Conservation (phyloP, 2,329 filamentous ascomycete genomes). For the Penicillium capsulatum region DNA sequence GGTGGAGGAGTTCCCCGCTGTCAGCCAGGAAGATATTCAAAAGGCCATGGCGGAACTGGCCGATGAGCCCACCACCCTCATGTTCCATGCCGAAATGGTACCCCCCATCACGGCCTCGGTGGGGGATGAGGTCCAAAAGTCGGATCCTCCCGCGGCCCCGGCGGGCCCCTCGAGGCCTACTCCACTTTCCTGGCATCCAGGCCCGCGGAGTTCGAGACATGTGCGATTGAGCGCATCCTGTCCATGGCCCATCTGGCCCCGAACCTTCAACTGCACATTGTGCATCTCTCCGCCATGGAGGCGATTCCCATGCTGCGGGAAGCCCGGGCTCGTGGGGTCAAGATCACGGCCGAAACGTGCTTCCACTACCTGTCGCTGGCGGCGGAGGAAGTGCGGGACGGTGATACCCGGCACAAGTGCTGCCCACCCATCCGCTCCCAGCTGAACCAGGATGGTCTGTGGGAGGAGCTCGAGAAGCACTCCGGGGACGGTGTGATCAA, state of each 20-base stretch:
- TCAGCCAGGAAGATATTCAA: constrained; percentile 73
- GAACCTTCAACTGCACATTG: constrained; percentile 81
- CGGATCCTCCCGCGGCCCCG: constrained; percentile 65
- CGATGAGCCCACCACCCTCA: constrained; percentile 79
- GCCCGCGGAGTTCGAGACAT: constrained; percentile 84
- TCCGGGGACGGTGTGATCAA: constrained; percentile 73
- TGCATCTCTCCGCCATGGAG: constrained; percentile 85
- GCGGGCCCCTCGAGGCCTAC: constrained; percentile 73
- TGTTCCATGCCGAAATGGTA: constrained; percentile 99
- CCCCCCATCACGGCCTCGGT: constrained; percentile 79
- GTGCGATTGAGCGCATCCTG: constrained; percentile 81
- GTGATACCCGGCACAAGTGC: constrained; percentile 91
- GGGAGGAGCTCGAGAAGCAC: constrained; percentile 66
- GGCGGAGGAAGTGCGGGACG: constrained; percentile 74
- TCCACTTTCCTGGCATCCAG: constrained; percentile 88
- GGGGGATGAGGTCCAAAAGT: constrained; percentile 68
- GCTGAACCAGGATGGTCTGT: constrained; percentile 77
- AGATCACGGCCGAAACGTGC: constrained; percentile 91
- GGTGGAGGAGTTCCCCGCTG: constrained; percentile 93
- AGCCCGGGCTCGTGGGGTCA: constrained; percentile 68
- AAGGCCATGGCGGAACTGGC: constrained; percentile 77
- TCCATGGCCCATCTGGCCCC: constrained; percentile 76
- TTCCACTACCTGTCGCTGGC: constrained; percentile 89
- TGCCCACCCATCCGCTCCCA: constrained; percentile 84
- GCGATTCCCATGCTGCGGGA: constrained; percentile 75